A percentile compares a stretch with the other conserved stretches of the same genome.
Evolutionary conservation across 163 green algal species (phyloP).

Genomic region (Scenedesmus sp.): DNA sequence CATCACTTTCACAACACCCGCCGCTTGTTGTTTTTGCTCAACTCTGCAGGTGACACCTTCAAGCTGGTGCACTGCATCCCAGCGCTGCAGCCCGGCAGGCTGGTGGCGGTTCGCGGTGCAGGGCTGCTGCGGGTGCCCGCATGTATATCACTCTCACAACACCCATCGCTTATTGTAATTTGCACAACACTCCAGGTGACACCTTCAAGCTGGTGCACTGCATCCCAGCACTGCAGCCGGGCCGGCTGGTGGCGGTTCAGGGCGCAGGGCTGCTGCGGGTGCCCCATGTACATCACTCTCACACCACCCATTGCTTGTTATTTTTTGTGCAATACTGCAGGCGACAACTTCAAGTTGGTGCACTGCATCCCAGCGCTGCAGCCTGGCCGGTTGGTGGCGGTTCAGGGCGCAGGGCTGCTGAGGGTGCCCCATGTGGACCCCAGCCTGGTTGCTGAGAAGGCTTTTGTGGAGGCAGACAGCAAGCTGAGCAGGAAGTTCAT

Average conservation of each 20-base stretch:
- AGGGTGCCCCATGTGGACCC: constrained; percentile 34
- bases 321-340: not conserved
- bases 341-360: constrained; percentile 16
- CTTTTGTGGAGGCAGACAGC: not conserved
- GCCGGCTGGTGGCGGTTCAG: constrained; percentile 12
- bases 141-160: no score
- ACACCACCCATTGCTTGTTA: no score
- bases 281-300: not conserved
- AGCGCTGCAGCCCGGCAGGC: not conserved
- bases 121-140: constrained; percentile 37
- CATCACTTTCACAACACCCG: not conserved
- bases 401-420: constrained; percentile 22
- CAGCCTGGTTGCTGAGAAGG: constrained; percentile 13
- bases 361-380: constrained; percentile 5
- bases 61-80: constrained; percentile 39
- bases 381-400: constrained; percentile 17
- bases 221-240: not conserved
- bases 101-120: constrained; percentile 21
- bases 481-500: constrained; percentile 26
- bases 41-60: constrained; percentile 10
- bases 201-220: constrained; percentile 31
- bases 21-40: no score
- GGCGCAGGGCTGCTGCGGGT: constrained; percentile 32
- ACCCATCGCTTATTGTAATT: no score
- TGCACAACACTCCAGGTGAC: not conserved